Evolutionary conservation across 257 asterid genomes (phyloP).

Genomic region (Henckelia pumila): DNA sequence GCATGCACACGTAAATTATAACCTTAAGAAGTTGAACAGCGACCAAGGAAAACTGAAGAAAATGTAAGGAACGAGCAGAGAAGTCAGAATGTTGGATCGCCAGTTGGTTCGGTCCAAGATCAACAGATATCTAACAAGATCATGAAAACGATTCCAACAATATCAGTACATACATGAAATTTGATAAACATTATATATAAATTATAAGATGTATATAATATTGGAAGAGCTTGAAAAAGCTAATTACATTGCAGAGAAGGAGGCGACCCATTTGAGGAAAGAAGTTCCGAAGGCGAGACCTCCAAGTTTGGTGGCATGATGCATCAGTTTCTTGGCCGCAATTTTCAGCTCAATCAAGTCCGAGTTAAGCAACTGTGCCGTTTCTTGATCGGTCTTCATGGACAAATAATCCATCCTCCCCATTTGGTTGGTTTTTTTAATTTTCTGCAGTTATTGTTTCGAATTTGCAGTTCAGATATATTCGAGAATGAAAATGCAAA

Average conservation of each 20-base stretch:
- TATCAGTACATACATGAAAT: not conserved
- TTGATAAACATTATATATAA: no score
- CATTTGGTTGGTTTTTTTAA: no score
- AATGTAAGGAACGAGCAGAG: constrained; percentile 75
- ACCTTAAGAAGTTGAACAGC: constrained; percentile 66
- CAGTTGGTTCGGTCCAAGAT: constrained; percentile 64
- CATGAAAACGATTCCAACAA: not conserved
- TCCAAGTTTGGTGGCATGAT: constrained; percentile 54
- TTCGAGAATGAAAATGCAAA: no score
- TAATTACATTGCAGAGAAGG: constrained; percentile 81
- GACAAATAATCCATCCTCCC: constrained; percentile 60
- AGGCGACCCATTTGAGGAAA: constrained; percentile 82
- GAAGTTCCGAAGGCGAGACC: constrained; percentile 65
- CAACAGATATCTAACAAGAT: not conserved
- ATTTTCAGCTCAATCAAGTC: constrained; percentile 64
- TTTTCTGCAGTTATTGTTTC: no score
- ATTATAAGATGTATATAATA: no score
- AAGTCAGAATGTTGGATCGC: constrained; percentile 81
- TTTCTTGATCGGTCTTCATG: constrained; percentile 56
- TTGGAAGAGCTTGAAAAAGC: not conserved
- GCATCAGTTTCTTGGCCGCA: constrained; percentile 62
- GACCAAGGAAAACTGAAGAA: constrained; percentile 66
- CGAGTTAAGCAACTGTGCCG: constrained; percentile 47
- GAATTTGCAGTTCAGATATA: no score
- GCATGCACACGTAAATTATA: constrained; percentile 21